Evolutionary conservation across 352 stramenopile genomes (phyloP), one percentile per base, ranked within the genome.

Genomic region (Globisporangium echinulatum): DNA sequence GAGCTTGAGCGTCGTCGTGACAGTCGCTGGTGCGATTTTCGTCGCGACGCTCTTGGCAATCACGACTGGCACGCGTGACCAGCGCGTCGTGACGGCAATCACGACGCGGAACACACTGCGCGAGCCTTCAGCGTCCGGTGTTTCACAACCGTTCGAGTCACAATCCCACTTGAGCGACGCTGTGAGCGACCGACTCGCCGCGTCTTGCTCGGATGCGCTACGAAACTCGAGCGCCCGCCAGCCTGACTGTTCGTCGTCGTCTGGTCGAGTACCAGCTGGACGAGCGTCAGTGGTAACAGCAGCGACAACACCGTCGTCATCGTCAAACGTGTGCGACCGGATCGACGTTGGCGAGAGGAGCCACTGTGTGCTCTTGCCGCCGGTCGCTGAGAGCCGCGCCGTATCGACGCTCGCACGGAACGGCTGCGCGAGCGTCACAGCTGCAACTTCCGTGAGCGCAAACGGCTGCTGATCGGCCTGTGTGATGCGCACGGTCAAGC

Each of bases 381-480:
- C 72, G 47, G 62, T 66, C 36, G 25, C 7, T 19, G 54, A 64
- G 2, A 63, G 54, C 10, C 55, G 51, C 15, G 54, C 59, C 5
- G 42, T 48, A 39, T 55, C 59, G 25, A 61, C 52, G n/a, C 43
- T 55, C 7, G 63, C 61, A 4, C 56, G 33, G 17, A 74, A 68
- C 2, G 74, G 50, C 0, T 68, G 64, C 0, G 74, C 75, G 8
- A 93, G 73, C 36, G 61, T 66, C 15, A 88, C 79, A 5, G 71
- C 50, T 7, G 69, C 49, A 36, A 94, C 74, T 3, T 69, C 54
- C 0, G 59, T 48, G 4, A 94, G 66, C 0, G 69, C 68, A 46
- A 92, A 87, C 5, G 69, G 61, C 36, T 78, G 63, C 36, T 81
- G 73, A 56, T 94, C 84, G 0, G 80, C 84, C 54, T 94, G 82